Base-by-base conservation (phyloP, 371 early-diverging fungal genomes). In the Thermomucor indicae-seudaticae region DNA sequence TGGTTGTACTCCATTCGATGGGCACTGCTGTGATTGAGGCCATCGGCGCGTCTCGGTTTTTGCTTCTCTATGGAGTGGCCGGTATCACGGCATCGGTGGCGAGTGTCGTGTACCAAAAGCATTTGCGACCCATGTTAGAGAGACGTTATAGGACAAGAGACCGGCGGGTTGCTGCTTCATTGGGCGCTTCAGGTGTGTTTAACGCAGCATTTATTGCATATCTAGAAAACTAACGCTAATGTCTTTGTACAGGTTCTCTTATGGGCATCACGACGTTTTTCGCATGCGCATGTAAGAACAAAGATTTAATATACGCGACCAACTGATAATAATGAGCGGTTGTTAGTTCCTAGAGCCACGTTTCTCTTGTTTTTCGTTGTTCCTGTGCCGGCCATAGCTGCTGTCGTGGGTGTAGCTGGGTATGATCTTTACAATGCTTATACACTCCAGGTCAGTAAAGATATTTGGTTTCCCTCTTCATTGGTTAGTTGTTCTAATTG, bases 361-460 rank as follows among this genome's bases (percentile, higher is more conserved):
- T 82, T 78, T 47, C 55, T 77, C 4, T 51, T 82, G 14, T 82
- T 82, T 55, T 82, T 82, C 47, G 58, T 82, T 19, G 56, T 80
- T 27, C 80, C 77, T 16, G 74, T 82, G 76, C 80, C 80, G 17
- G 83, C 83, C 0, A 59, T 68, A 19, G 74, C 67, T 0, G 67
- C 77, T 0, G 78, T 82, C 0, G 80, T 74, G 44, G 53, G 60
- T 39, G 63, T 67, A 50, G 68, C 65, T 32, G 61, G 56, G 0
- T 70, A 67, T 55, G 69, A 71, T 42, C 43, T 75, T 17, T 75
- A 75, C 27, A 52, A 62, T 38, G 70, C 75, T 1, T 56, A 55
- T 4, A 66, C 66, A 12, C 41, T 67, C 4, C 59, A 65, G 47
- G 72, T 72, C 54, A 55, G 60, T 51, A 14, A 23, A 17, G 14